Base-by-base conservation (phyloP, 306 rosid genomes). In the Boehmeria nivea region DNA sequence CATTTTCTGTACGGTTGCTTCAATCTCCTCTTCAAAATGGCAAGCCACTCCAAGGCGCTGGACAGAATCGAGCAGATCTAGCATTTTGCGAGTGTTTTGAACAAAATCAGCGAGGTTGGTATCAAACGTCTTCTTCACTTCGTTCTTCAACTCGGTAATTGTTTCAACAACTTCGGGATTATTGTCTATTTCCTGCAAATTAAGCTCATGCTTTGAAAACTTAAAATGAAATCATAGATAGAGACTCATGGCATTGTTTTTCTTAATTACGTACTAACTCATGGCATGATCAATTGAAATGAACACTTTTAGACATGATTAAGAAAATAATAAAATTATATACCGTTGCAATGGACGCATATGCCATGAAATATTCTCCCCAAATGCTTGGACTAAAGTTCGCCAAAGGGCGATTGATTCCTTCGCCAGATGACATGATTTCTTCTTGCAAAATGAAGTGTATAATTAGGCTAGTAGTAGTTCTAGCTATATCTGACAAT, bases 11-110 rank as follows among this genome's bases (percentile, higher is more conserved):
- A 78, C 31, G n/a, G 65, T 17, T 24, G 57, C n/a, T 3, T 64
- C 62, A 37, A 72, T 67, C 25, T 82, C 80, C 7, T 2, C 3
- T 43, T 82, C 76, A 27, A 78, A 75, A 51, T 82, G 75, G 19
- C 75, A 60, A 8, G 69, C 54, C 11, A 44, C 15, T 19, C 52
- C 72, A 10, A 19, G 12, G 24, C 50, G 50, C 18, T 81, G 77
- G 14, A 81, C 3, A 16, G 59, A 34, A 15, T 73, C 72, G n/a
- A 81, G 62, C 11, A 68, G 27, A 43, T 52, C 48, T 14, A 79
- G 17, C 2, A 58, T 58, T 14, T 51, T 39, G 20, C 31, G 20
- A 6, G 51, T 23, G 4, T 49, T 72, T 22, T 20, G 21, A 20
- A 2, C 23, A n/a, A n/a, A n/a, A 44, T 24, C 6, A 2, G 18